These are phyloP conservation scores for Evernia prunastri DNA, from an alignment of 495 filamentous ascomycete genomes.

Conservation along the genomic window DNA sequence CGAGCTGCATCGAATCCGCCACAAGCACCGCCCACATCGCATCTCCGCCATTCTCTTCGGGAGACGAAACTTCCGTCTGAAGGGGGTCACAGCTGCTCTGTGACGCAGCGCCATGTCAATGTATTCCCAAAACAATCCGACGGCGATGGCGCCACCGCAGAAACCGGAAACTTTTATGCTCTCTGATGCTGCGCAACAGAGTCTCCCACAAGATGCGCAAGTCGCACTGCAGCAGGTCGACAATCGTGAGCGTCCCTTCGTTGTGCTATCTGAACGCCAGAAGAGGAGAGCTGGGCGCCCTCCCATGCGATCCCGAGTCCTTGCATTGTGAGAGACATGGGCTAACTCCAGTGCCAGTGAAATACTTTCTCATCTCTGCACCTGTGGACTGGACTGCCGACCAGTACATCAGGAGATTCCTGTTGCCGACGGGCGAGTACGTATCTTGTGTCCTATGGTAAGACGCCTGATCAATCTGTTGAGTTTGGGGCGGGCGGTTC, in stretches of 20 bases:
- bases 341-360: constrained; percentile 55
- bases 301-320: constrained; percentile 21
- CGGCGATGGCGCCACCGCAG: constrained; percentile 64
- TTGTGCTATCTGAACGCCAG: neutral
- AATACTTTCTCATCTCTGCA: constrained; percentile 98
- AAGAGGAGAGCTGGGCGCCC: neutral
- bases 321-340: neutral
- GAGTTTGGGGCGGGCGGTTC: constrained; percentile 22
- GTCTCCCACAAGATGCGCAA: constrained; percentile 90
- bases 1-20: constrained; percentile 7
- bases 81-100: constrained; percentile 9
- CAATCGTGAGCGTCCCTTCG: constrained; percentile 67
- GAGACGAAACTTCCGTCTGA: constrained; percentile 1
- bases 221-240: constrained; percentile 97
- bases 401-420: constrained; percentile 91
- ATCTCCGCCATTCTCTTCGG: neutral
- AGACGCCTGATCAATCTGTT: constrained; percentile 29
- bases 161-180: constrained; percentile 99
- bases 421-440: constrained; percentile 95
- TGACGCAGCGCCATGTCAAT: constrained; percentile 29
- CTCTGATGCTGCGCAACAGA: constrained; percentile 91
- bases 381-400: constrained; percentile 97
- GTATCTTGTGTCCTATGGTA: constrained; percentile 96
- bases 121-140: constrained; percentile 46
- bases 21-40: constrained; percentile 12